A percentile compares a stretch with the other conserved stretches of the same genome.
These are phyloP conservation scores for Phytophthora sansomeana DNA, from an alignment of 352 stramenopile species.

Conservation along the genomic window DNA sequence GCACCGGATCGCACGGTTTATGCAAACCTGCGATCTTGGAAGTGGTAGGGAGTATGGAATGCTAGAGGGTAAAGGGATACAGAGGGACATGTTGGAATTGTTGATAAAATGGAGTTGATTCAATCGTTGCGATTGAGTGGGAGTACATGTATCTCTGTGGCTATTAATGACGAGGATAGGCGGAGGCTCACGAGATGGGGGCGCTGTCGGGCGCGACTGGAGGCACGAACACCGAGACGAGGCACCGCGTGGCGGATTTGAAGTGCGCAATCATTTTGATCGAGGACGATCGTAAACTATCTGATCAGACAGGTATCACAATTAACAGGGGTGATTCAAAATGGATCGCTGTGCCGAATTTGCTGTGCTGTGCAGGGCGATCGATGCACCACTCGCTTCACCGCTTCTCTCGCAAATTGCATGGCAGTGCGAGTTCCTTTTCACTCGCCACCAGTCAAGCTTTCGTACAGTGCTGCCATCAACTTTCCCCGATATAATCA, in stretches of 20 bases:
- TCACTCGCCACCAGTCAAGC: no score
- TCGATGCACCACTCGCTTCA: no score
- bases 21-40: conserved; percentile 6
- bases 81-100: no score
- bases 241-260: not conserved
- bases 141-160: no score
- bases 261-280: not conserved
- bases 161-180: not conserved
- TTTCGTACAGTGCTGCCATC: not conserved
- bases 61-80: not conserved
- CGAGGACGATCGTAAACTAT: not conserved
- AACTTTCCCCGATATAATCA: conserved; percentile 7
- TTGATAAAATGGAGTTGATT: no score
- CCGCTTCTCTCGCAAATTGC: no score
- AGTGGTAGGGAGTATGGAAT: not conserved
- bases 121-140: not conserved
- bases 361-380: no score
- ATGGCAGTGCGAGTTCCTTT: no score
- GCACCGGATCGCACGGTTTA: conserved; percentile 3
- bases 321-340: not conserved
- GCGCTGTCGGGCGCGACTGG: not conserved
- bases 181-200: not conserved
- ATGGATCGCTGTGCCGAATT: no score
- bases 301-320: not conserved
- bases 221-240: not conserved